phyloP scores from a whole-genome alignment of 2,329 filamentous ascomycete species.

The Trichocomaceae sp. region DNA sequence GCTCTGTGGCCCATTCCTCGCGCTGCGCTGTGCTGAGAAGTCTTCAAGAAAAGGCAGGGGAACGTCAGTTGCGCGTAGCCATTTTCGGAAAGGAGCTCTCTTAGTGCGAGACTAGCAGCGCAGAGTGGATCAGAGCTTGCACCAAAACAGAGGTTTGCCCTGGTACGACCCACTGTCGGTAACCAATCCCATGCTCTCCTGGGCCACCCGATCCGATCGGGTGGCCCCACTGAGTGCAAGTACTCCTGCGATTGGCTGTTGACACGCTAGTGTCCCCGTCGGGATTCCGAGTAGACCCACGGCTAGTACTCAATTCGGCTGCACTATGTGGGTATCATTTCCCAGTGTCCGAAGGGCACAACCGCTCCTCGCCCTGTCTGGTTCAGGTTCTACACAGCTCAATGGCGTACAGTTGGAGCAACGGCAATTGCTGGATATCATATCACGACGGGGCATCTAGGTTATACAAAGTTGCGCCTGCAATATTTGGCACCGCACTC shows the following conservation, averaged over 20 bases:
- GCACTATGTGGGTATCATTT: background rate
- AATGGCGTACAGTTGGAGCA: background rate
- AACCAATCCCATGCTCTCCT: background rate
- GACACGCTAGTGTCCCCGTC: conserved; percentile 1
- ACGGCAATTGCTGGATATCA: background rate
- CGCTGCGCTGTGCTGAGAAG: background rate
- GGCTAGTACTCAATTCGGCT: conserved; percentile 3
- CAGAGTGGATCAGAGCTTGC: background rate
- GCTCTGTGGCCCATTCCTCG: background rate
- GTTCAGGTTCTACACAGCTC: background rate
- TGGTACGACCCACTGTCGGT: background rate
- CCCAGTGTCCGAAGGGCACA: background rate
- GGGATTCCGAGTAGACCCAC: conserved; percentile 11
- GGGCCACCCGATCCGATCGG: conserved; percentile 7
- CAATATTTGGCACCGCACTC: background rate
- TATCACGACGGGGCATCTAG: background rate
- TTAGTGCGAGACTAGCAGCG: background rate
- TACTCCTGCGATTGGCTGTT: background rate
- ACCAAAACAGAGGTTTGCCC: conserved; percentile 1
- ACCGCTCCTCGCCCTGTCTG: background rate
- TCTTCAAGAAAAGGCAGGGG: background rate
- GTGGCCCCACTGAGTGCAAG: background rate
- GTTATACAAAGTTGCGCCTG: too few relatives aligned
- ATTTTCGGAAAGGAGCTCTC: conserved; percentile 8
- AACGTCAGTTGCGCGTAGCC: conserved; percentile 2